phyloP scores from a whole-genome alignment of 2,329 filamentous ascomycete genomes.

The Ascochyta fabae region DNA sequence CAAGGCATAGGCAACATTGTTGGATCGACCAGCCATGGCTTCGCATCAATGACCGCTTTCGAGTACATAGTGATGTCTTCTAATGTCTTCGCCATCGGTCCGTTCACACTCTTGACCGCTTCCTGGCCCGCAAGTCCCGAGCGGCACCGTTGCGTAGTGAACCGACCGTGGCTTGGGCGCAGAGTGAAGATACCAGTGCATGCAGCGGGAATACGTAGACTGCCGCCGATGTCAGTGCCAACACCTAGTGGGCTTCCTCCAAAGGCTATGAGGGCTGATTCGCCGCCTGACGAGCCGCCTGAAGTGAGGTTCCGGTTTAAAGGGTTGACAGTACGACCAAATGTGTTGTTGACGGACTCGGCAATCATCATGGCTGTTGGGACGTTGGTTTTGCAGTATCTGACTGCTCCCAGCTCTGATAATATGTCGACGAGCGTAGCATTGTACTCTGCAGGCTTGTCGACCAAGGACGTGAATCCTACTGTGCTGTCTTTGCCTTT shows the following conservation, averaged over 20 bases:
- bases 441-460: slow-evolving; percentile 63
- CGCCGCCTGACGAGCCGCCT: slow-evolving; percentile 72
- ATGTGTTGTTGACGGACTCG: slow-evolving; percentile 70
- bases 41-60: slow-evolving; percentile 50
- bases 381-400: slow-evolving; percentile 75
- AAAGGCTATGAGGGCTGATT: slow-evolving; percentile 67
- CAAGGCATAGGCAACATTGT: slow-evolving; percentile 62
- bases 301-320: slow-evolving; percentile 64
- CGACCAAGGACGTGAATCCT: slow-evolving; percentile 68
- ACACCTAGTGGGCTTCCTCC: slow-evolving; percentile 66
- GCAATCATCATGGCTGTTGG: slow-evolving; percentile 74
- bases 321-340: slow-evolving; percentile 69
- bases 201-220: slow-evolving; percentile 62
- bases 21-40: slow-evolving; percentile 62
- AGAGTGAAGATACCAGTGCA: slow-evolving; percentile 66
- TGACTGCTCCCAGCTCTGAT: slow-evolving; percentile 65
- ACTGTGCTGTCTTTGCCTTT: slow-evolving; percentile 65
- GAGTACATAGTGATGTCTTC: slow-evolving; percentile 57
- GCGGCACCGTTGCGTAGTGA: slow-evolving; percentile 61
- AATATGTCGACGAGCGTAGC: slow-evolving; percentile 65
- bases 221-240: slow-evolving; percentile 69
- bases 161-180: slow-evolving; percentile 64
- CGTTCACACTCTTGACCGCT: slow-evolving; percentile 68
- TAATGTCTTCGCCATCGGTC: slow-evolving; percentile 65
- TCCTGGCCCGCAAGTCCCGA: slow-evolving; percentile 71